Evolutionary conservation across 1,284 basidiomycete species (phyloP).

Genomic region (Apiotrichum brassicae): DNA sequence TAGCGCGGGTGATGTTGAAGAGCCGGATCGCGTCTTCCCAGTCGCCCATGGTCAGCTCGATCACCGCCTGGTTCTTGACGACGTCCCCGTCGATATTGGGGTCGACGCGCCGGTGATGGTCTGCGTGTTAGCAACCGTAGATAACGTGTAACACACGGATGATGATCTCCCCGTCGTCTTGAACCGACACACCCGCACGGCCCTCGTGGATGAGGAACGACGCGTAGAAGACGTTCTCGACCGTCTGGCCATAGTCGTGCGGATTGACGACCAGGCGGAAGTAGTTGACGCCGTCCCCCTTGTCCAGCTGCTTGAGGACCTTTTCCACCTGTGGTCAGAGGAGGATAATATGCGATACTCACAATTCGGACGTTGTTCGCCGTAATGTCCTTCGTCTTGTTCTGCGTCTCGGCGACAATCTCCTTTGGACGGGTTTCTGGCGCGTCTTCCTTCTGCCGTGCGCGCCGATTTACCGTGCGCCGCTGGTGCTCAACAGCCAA

Average conservation of each 20-base stretch:
- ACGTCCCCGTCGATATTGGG: conserved; percentile 30
- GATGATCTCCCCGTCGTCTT: conserved; percentile 45
- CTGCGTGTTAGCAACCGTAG: neutral
- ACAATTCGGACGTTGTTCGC: conserved; percentile 22
- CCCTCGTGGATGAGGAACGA: conserved; percentile 53
- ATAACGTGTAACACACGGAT: conserved; percentile 39
- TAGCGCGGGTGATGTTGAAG: conserved; percentile 46
- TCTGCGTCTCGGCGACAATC: conserved; percentile 18
- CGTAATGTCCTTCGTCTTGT: conserved; percentile 24
- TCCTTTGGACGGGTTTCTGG: neutral
- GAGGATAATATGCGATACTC: too few species aligned
- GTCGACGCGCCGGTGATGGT: conserved; percentile 18
- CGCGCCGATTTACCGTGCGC: conserved; percentile 1
- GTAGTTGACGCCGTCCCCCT: conserved; percentile 41
- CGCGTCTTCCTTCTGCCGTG: conserved; percentile 8
- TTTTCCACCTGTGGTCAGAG: conserved; percentile 31
- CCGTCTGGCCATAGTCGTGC: conserved; percentile 39
- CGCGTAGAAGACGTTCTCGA: conserved; percentile 55
- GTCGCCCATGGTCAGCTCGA: conserved; percentile 50
- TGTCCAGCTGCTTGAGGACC: conserved; percentile 21
- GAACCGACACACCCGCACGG: conserved; percentile 36
- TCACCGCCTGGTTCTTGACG: conserved; percentile 49
- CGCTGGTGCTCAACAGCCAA: conserved; percentile 21
- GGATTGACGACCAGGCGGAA: conserved; percentile 34
- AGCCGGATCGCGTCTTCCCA: conserved; percentile 45